Evolutionary conservation across 768 basidiomycete genomes (phyloP).

Genomic region (Rhodotorula graminis): DNA sequence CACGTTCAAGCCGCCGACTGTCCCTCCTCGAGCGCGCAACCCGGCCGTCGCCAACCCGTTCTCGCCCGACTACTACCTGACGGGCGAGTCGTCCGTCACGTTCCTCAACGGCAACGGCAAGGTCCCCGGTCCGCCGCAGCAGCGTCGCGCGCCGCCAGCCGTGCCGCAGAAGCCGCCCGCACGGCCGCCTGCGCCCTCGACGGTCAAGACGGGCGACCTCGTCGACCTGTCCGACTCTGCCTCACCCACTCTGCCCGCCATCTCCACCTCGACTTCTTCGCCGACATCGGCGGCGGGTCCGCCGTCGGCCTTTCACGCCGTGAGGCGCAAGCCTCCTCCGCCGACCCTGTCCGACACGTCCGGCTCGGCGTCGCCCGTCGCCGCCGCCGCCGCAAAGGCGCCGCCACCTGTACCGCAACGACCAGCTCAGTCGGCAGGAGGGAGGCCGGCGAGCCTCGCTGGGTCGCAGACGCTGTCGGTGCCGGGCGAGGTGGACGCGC

Average conservation of each 20-base stretch:
- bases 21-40: background rate
- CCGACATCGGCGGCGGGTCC: background rate
- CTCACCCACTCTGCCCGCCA: background rate
- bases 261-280: background rate
- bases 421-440: background rate
- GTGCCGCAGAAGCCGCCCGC: constrained; percentile 19
- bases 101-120: background rate
- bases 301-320: constrained; percentile 17
- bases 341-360: background rate
- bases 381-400: background rate
- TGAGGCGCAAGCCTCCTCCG: constrained; percentile 10
- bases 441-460: background rate
- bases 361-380: background rate
- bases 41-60: background rate
- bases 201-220: constrained; percentile 4
- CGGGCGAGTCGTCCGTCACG: background rate
- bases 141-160: background rate
- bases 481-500: background rate
- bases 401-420: constrained; percentile 10
- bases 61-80: background rate
- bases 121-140: background rate
- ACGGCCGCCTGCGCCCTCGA: background rate
- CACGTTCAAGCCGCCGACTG: background rate
- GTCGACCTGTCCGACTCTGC: constrained; percentile 7
- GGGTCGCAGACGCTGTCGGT: no score